These are phyloP conservation scores for Trichaptum fuscoviolaceum DNA, from an alignment of 768 basidiomycete species.

Conservation along the genomic window DNA sequence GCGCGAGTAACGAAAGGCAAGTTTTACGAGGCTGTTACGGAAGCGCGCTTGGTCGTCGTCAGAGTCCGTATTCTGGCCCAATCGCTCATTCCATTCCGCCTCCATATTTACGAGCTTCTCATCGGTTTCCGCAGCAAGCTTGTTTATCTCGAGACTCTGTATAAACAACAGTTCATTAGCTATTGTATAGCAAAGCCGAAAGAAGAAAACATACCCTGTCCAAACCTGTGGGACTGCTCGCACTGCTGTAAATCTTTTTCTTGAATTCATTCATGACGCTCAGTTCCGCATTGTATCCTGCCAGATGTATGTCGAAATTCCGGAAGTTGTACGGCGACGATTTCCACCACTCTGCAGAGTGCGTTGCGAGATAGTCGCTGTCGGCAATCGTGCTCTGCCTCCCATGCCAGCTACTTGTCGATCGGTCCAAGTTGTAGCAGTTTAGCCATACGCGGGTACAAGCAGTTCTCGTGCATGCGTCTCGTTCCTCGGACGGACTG, in stretches of 20 bases:
- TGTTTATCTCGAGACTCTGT: slow-evolving; percentile 60
- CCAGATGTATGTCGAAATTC: slow-evolving; percentile 77
- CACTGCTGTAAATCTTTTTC: too few species aligned
- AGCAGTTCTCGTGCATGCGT: too few species aligned
- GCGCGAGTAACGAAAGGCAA: slow-evolving; percentile 66
- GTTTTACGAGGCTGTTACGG: slow-evolving; percentile 54
- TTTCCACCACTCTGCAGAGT: too few species aligned
- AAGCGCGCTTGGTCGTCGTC: slow-evolving; percentile 51
- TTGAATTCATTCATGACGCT: slow-evolving; percentile 57
- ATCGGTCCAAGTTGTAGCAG: too few species aligned
- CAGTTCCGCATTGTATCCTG: slow-evolving; percentile 72
- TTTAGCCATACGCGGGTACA: too few species aligned
- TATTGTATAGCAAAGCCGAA: slow-evolving; percentile 8
- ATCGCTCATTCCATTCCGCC: slow-evolving; percentile 48
- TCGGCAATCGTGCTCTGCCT: too few species aligned
- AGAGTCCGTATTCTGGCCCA: slow-evolving; percentile 47
- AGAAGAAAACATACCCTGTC: slow-evolving; percentile 56
- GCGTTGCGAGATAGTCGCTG: too few species aligned
- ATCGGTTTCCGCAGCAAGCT: slow-evolving; percentile 60
- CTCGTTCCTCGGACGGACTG: too few species aligned
- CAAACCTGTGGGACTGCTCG: slow-evolving; percentile 65
- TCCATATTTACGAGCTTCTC: slow-evolving; percentile 55
- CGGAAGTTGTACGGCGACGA: too few species aligned
- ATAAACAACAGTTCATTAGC: slow-evolving; percentile 3
- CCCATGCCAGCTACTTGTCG: too few species aligned